Percentiles rank a stretch among this genome's conserved stretches.
Conservation (phyloP, 2,329 filamentous ascomycete genomes). For the Aspergillus brasiliensis region DNA sequence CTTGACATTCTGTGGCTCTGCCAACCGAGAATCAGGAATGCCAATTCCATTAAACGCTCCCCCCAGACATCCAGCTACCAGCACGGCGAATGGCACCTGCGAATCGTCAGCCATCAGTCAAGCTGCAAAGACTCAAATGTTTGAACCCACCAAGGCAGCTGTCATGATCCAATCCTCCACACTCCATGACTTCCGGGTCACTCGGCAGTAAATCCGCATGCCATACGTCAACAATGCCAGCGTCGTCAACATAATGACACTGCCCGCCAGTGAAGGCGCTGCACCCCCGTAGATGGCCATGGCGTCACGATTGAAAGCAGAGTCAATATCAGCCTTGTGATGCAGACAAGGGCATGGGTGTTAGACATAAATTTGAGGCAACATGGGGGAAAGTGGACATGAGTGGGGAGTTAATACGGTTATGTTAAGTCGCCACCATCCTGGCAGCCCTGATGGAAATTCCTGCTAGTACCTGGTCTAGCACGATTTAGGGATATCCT, state of each 20-base stretch:
- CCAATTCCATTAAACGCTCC: slow-evolving; percentile 30
- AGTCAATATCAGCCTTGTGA: neutral
- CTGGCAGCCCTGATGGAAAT: neutral
- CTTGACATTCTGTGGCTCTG: slow-evolving; percentile 19
- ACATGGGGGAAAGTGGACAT: slow-evolving; percentile 5
- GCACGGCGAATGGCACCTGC: slow-evolving; percentile 23
- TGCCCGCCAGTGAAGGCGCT: slow-evolving; percentile 23
- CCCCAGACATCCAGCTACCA: slow-evolving; percentile 23
- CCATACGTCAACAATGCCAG: slow-evolving; percentile 21
- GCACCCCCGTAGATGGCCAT: slow-evolving; percentile 25
- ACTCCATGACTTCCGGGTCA: slow-evolving; percentile 24
- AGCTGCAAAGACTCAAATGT: too few species aligned
- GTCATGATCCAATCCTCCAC: slow-evolving; percentile 30
- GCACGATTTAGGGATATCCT: neutral
- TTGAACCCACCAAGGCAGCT: slow-evolving; percentile 20
- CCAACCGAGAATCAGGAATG: slow-evolving; percentile 14
- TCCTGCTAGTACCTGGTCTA: neutral
- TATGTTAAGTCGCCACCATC: neutral
- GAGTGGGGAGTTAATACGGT: slow-evolving; percentile 3
- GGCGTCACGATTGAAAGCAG: neutral
- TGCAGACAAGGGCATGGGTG: neutral
- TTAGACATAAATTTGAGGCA: neutral
- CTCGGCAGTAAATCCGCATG: slow-evolving; percentile 22
- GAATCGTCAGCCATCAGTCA: neutral
- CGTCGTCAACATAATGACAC: slow-evolving; percentile 23